Percentiles rank a stretch among this genome's conserved stretches.
These are phyloP conservation scores for Davidsoniella virescens DNA, from an alignment of 2,329 filamentous ascomycete genomes.

Conservation along the genomic window DNA sequence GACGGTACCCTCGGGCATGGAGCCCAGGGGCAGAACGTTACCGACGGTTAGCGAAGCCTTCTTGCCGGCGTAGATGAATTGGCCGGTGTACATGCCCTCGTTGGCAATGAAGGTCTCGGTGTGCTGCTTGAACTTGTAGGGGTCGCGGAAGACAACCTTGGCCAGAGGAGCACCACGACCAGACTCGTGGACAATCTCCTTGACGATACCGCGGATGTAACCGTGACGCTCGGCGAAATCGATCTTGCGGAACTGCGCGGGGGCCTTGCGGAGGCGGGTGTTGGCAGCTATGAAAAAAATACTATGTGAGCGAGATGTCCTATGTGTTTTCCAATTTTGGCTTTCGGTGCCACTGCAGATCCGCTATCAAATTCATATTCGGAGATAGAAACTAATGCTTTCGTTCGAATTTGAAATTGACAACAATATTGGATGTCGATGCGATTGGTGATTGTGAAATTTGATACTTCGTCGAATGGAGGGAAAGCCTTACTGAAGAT, in stretches of 20 bases:
- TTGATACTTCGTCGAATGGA: slow-evolving; percentile 16
- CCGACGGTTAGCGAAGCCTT: slow-evolving; percentile 92
- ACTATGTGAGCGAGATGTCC: slow-evolving; percentile 14
- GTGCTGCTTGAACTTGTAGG: slow-evolving; percentile 94
- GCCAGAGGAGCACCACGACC: slow-evolving; percentile 96
- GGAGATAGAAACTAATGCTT: too few relatives aligned
- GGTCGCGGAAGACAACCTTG: slow-evolving; percentile 91
- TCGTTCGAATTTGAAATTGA: too few relatives aligned
- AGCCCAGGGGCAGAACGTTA: slow-evolving; percentile 88
- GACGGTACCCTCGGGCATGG: slow-evolving; percentile 97
- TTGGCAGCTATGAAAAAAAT: slow-evolving; percentile 42
- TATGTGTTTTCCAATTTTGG: not conserved
- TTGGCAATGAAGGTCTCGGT: slow-evolving; percentile 99
- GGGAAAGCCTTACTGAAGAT: slow-evolving; percentile 35
- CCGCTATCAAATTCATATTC: too few relatives aligned
- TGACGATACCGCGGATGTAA: slow-evolving; percentile 93
- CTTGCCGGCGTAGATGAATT: slow-evolving; percentile 99
- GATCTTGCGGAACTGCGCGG: slow-evolving; percentile 83
- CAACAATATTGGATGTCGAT: slow-evolving; percentile 1
- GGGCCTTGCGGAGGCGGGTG: slow-evolving; percentile 78
- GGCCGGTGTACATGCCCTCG: slow-evolving; percentile 99
- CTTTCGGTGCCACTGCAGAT: too few relatives aligned
- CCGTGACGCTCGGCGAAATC: slow-evolving; percentile 95
- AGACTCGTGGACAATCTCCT: slow-evolving; percentile 98
- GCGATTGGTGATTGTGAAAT: slow-evolving; percentile 16